Percentiles rank a stretch among this genome's conserved stretches.
Conservation (phyloP, 768 basidiomycete genomes). For the Boletus reticuloceps region DNA sequence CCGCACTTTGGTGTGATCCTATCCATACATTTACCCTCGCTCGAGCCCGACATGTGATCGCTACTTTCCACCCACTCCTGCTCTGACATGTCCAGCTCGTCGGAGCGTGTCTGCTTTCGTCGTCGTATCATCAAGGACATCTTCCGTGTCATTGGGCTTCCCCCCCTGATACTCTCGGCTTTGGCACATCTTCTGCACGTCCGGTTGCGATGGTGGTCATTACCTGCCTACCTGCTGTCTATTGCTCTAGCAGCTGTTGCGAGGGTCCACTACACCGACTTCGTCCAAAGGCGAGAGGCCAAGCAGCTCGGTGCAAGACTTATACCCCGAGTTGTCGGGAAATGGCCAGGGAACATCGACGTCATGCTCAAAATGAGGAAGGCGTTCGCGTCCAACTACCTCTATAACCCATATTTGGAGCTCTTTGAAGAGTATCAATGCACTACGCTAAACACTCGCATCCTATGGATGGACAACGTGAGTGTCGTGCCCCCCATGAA, state of each 20-base stretch:
- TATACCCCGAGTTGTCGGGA: conserved; percentile 59
- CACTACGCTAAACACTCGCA: conserved; percentile 65
- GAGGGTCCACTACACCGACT: conserved; percentile 35
- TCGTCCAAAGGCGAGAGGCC: conserved; percentile 43
- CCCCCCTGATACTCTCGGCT: conserved; percentile 37
- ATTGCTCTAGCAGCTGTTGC: conserved; percentile 40
- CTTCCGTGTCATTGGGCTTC: conserved; percentile 38
- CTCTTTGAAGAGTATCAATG: conserved; percentile 69
- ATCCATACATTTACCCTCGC: conserved; percentile 10
- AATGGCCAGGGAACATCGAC: conserved; percentile 80
- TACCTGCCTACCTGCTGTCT: conserved; percentile 40
- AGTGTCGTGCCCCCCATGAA: conserved; percentile 23
- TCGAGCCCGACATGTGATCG: conserved; percentile 6
- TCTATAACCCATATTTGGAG: conserved; percentile 60
- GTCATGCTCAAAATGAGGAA: conserved; percentile 54
- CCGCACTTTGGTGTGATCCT: background rate
- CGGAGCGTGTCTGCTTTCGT: conserved; percentile 37
- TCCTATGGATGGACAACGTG: conserved; percentile 70
- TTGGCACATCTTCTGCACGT: conserved; percentile 27
- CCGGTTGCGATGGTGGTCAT: conserved; percentile 34
- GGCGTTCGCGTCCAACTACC: conserved; percentile 57
- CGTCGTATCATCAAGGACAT: conserved; percentile 49
- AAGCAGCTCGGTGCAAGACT: conserved; percentile 46
- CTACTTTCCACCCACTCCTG: background rate
- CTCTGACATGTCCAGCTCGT: conserved; percentile 1